Base-by-base conservation (phyloP, 1,284 basidiomycete genomes). In the Rugosomyces carneus region DNA sequence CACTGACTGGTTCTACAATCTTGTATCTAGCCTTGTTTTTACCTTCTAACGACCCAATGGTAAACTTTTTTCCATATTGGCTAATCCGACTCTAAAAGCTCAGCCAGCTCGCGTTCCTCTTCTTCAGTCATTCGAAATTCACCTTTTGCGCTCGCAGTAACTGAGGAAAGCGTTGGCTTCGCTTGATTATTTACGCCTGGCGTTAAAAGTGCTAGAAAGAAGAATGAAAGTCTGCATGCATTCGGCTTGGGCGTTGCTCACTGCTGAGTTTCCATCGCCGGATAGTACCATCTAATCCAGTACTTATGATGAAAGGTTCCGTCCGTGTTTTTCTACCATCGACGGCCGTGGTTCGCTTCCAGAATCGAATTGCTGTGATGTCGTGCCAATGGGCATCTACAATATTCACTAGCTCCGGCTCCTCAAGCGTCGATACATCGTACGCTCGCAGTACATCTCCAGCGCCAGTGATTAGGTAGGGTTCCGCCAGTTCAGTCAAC, bases 351-450 rank as follows among this genome's bases (percentile, higher is more conserved):
- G 44, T 68, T 67, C 79, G 73, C 51, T 78, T 63, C 89, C 91
- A 95, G 5, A 85, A 64, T 24, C 74, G 72, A 34, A 96, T 63
- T 1, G 76, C 79, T 4, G 78, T 85, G 8, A 95, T 81, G 55
- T 93, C 89, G 53, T 90, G 89, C 78, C 84, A 91, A 62, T 96
- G 93, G 4, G 78, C 92, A 53, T 93, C 85, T 5, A 90, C 67
- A 53, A 79, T 74, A 13, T 80, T 70, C 15, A 89, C 61, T 32
- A 87, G 64, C 52, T 86, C 82, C 0, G 81, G 81, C 52, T 81
- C 76, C 26, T 81, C 73, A 18, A 69, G 68, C 1, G 74, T 70
- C 1, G 81, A 81, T 36, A 86, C 61, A 57, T 89, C 85, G 54
- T 81, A 89, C 20, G 87, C 68, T 15, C 85, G 76, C 42, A 97